Percentiles rank a stretch among this genome's conserved stretches.
phyloP scores from a whole-genome alignment of 2,329 filamentous ascomycete species.

The Pseudogymnoascus sp. region DNA sequence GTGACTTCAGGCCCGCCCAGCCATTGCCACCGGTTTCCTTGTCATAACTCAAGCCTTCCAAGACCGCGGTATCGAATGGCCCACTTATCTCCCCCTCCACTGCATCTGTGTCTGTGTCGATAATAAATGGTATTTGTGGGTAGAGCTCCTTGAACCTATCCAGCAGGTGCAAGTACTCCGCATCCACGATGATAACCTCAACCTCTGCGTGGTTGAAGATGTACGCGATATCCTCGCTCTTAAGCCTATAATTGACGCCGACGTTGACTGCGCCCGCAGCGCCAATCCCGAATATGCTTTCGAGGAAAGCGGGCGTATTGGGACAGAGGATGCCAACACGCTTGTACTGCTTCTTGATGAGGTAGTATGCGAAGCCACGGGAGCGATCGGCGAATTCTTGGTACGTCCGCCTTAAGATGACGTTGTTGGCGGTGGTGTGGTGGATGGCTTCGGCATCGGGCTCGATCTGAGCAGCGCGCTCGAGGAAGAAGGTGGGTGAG shows the following conservation, averaged over 20 bases:
- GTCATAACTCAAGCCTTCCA: conserved; percentile 73
- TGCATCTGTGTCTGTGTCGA: conserved; percentile 76
- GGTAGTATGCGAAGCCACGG: conserved; percentile 77
- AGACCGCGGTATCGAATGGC: conserved; percentile 73
- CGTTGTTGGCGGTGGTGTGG: conserved; percentile 72
- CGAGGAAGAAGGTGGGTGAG: conserved; percentile 79
- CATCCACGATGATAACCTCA: conserved; percentile 78
- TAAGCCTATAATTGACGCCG: conserved; percentile 65
- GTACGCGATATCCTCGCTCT: conserved; percentile 78
- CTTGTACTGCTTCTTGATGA: conserved; percentile 64
- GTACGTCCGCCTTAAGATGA: conserved; percentile 69
- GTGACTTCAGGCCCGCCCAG: conserved; percentile 68
- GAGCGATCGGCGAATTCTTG: conserved; percentile 77
- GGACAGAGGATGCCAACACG: conserved; percentile 80
- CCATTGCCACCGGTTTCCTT: conserved; percentile 54
- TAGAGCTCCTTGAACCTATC: conserved; percentile 54
- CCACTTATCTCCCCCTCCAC: conserved; percentile 66
- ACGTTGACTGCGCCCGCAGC: conserved; percentile 75
- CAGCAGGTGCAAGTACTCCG: conserved; percentile 67
- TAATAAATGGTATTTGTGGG: conserved; percentile 59
- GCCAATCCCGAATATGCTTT: conserved; percentile 79
- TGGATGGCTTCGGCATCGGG: conserved; percentile 78
- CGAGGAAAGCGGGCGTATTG: conserved; percentile 91
- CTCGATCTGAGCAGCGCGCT: conserved; percentile 80
- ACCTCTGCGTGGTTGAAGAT: conserved; percentile 84